A percentile compares a stretch with the other conserved stretches of the same genome.
Evolutionary conservation across 257 asterid species (phyloP).

Genomic region (Ehretia macrophylla): DNA sequence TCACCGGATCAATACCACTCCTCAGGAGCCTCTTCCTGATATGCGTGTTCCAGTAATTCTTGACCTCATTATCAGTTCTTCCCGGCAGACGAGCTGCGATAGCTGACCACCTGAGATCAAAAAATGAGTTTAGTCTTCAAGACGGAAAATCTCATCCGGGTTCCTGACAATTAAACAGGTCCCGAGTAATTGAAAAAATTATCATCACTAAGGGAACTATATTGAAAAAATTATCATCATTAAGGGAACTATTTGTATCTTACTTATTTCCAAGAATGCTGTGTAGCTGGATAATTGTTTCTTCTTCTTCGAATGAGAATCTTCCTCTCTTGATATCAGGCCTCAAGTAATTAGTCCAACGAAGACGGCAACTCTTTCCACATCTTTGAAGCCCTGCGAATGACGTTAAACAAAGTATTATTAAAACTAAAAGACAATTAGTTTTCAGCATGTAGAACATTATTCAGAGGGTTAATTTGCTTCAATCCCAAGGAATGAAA

Average conservation of each 20-base stretch:
- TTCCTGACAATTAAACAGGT: too few relatives aligned
- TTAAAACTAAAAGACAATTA: background rate
- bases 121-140: background rate
- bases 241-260: slow-evolving; percentile 2
- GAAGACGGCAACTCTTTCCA: slow-evolving; percentile 85
- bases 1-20: slow-evolving; percentile 81
- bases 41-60: slow-evolving; percentile 87
- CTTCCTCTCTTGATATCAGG: slow-evolving; percentile 89
- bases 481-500: background rate
- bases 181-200: too few relatives aligned
- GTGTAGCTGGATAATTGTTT: slow-evolving; percentile 71
- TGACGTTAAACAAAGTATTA: background rate
- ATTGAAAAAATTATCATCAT: too few relatives aligned
- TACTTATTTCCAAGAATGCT: slow-evolving; percentile 89
- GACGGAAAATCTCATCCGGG: too few relatives aligned
- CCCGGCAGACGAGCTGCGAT: slow-evolving; percentile 82
- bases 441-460: background rate
- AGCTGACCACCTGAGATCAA: slow-evolving; percentile 68
- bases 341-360: slow-evolving; percentile 76
- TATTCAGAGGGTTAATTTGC: background rate
- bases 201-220: too few relatives aligned
- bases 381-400: slow-evolving; percentile 68
- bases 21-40: slow-evolving; percentile 66
- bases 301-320: slow-evolving; percentile 85
- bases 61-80: slow-evolving; percentile 81